These are phyloP conservation scores for Dothistroma pini DNA, from an alignment of 2,329 filamentous ascomycete species.

Conservation along the genomic window DNA sequence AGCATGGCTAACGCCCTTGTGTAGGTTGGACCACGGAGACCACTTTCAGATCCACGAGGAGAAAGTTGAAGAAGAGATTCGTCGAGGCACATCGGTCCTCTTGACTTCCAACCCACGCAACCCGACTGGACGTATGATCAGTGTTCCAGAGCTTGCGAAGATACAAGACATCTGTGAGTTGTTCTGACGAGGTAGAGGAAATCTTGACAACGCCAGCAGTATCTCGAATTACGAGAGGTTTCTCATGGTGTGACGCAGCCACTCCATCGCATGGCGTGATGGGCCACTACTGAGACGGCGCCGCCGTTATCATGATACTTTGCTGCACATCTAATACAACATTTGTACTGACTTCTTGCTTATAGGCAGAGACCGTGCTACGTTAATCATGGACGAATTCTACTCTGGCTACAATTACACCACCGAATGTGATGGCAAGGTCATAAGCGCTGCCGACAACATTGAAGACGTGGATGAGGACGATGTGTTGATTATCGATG, in stretches of 20 bases:
- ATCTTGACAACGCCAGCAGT: neutral
- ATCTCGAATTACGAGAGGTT: too few relatives aligned
- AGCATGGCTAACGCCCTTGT: neutral
- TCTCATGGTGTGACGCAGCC: too few relatives aligned
- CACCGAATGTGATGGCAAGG: conserved; percentile 81
- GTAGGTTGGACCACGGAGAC: conserved; percentile 67
- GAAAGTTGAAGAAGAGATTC: conserved; percentile 70
- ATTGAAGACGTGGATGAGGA: conserved; percentile 85
- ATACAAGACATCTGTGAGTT: conserved; percentile 76
- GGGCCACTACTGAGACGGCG: too few relatives aligned
- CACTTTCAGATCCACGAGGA: conserved; percentile 82
- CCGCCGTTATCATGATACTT: too few relatives aligned
- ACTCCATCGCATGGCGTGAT: too few relatives aligned
- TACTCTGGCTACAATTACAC: conserved; percentile 94
- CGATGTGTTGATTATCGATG: conserved; percentile 84
- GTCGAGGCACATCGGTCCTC: conserved; percentile 61
- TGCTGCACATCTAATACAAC: neutral
- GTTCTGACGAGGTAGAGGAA: neutral
- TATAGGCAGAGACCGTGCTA: conserved; percentile 71
- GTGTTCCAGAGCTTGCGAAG: conserved; percentile 77
- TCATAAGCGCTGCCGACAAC: conserved; percentile 85
- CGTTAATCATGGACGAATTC: conserved; percentile 94
- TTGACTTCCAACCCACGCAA: conserved; percentile 94
- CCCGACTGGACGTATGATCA: conserved; percentile 83
- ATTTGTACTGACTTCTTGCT: neutral